phyloP scores from a whole-genome alignment of 441 rosid genomes.

The Adansonia rubrostipa region DNA sequence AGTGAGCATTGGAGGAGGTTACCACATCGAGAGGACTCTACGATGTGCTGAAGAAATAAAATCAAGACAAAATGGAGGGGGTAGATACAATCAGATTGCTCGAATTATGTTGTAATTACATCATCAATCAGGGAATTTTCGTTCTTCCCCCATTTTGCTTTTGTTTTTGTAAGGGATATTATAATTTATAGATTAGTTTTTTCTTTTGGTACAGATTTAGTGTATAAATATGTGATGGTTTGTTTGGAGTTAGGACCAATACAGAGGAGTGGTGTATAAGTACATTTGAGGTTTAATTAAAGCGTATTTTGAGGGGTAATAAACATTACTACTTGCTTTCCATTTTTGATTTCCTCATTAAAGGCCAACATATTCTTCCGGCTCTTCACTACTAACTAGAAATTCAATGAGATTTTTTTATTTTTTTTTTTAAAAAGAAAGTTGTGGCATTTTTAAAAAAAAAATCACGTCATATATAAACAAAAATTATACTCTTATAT shows the following conservation, averaged over 20 bases:
- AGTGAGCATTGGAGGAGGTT: conserved; percentile 84
- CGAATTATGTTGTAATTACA: conserved; percentile 54
- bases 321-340: no score
- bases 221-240: conserved; percentile 3
- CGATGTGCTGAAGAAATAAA: conserved; percentile 86
- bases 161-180: background rate
- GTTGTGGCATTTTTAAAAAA: no score
- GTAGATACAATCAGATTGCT: conserved; percentile 52
- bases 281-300: no score
- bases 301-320: no score
- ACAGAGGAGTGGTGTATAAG: conserved; percentile 15
- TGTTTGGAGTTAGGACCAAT: background rate
- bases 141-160: conserved; percentile 13
- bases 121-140: background rate
- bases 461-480: no score
- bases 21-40: conserved; percentile 79
- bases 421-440: no score
- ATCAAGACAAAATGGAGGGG: conserved; percentile 52
- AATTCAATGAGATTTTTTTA: no score
- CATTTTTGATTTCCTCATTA: no score
- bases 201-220: conserved; percentile 30
- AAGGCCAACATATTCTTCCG: no score
- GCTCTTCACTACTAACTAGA: no score
- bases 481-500: no score
- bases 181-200: background rate